A percentile compares a stretch with the other conserved stretches of the same genome.
Evolutionary conservation across 2,329 filamentous ascomycete genomes (phyloP).

Genomic region (Colletotrichum viniferum): DNA sequence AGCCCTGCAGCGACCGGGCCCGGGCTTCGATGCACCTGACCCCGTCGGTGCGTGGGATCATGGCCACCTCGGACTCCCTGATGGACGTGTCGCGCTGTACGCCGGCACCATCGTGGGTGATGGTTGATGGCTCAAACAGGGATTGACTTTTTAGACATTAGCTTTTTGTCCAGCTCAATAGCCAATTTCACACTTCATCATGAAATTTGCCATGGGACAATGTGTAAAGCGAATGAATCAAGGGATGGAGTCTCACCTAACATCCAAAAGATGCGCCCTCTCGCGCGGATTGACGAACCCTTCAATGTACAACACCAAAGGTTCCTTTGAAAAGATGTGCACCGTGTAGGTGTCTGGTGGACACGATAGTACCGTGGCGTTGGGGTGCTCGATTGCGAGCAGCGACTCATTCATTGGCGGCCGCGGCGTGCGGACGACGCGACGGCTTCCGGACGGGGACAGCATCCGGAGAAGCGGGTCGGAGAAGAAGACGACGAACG

Average conservation of each 20-base stretch:
- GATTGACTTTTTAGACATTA: slow-evolving; percentile 39
- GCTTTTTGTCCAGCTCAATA: background rate
- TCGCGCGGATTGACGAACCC: slow-evolving; percentile 52
- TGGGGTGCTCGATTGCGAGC: slow-evolving; percentile 49
- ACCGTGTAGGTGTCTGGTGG: slow-evolving; percentile 46
- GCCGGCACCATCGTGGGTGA: slow-evolving; percentile 51
- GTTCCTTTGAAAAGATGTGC: slow-evolving; percentile 52
- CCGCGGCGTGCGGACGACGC: slow-evolving; percentile 38
- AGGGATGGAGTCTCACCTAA: slow-evolving; percentile 44
- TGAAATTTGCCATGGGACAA: background rate
- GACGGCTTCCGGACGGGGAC: slow-evolving; percentile 25
- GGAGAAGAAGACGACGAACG: slow-evolving; percentile 46
- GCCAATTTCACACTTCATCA: background rate
- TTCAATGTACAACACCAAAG: slow-evolving; percentile 59
- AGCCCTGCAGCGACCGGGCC: slow-evolving; percentile 53
- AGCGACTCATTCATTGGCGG: slow-evolving; percentile 56
- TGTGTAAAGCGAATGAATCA: background rate
- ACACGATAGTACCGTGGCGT: slow-evolving; percentile 41
- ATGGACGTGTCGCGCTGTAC: slow-evolving; percentile 45
- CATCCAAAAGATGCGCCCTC: slow-evolving; percentile 50
- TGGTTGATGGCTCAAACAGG: slow-evolving; percentile 53
- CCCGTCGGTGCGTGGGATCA: slow-evolving; percentile 49
- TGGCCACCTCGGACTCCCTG: slow-evolving; percentile 57
- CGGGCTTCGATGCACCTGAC: slow-evolving; percentile 54
- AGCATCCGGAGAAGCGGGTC: slow-evolving; percentile 47